These are phyloP conservation scores for Paraconiothyrium brasiliense DNA, from an alignment of 2,329 filamentous ascomycete species.

Conservation along the genomic window DNA sequence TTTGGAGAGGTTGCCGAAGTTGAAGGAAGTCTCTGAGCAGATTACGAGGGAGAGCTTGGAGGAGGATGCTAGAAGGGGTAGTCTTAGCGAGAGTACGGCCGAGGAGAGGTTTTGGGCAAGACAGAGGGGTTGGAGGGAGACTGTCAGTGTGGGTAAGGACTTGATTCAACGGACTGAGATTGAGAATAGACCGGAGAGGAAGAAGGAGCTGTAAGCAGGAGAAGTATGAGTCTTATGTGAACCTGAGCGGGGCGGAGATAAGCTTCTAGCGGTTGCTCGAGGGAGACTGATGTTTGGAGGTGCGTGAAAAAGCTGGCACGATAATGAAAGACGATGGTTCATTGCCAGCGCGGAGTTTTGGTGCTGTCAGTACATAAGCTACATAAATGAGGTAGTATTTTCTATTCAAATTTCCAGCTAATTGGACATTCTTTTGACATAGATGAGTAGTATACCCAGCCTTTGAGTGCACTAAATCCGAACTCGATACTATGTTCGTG, in stretches of 20 bases:
- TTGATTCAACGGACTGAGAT: conserved; percentile 22
- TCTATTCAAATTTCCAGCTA: not conserved
- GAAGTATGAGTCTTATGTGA: not conserved
- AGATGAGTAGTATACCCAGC: too few relatives aligned
- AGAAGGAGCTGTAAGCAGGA: conserved; percentile 23
- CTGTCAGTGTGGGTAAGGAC: conserved; percentile 9
- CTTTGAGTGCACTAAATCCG: not conserved
- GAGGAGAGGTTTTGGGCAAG: conserved; percentile 39
- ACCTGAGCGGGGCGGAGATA: not conserved
- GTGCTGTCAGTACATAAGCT: not conserved
- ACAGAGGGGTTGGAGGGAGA: conserved; percentile 12
- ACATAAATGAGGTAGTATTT: not conserved
- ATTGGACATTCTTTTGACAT: not conserved
- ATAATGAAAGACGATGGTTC: not conserved
- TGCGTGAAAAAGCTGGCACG: not conserved
- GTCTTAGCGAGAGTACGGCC: conserved; percentile 52
- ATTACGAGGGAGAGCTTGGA: conserved; percentile 73
- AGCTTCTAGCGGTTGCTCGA: not conserved
- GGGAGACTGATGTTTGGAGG: not conserved
- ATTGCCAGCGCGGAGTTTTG: conserved; percentile 1
- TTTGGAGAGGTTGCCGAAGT: conserved; percentile 56
- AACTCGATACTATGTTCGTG: not conserved
- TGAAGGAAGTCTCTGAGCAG: conserved; percentile 57
- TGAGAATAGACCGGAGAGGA: conserved; percentile 25
- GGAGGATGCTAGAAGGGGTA: conserved; percentile 59